phyloP scores from a whole-genome alignment of 768 basidiomycete species.

The Psilocybe cubensis region DNA sequence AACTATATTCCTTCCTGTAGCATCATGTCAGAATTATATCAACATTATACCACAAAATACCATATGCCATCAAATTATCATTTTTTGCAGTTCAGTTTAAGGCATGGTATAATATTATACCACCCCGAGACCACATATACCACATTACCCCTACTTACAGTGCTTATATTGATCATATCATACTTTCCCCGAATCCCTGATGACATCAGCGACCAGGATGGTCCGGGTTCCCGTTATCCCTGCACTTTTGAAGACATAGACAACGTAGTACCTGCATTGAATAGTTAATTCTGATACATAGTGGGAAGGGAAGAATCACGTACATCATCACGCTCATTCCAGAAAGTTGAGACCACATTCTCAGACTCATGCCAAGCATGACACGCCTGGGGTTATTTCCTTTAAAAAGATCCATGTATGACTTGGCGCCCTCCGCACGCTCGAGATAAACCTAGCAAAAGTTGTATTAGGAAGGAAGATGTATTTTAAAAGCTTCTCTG shows the following conservation, averaged over 20 bases:
- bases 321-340: slow-evolving; percentile 88
- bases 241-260: slow-evolving; percentile 78
- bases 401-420: slow-evolving; percentile 67
- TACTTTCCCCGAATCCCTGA: too few species aligned
- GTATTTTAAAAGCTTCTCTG: not conserved
- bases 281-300: not conserved
- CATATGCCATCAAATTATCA: too few species aligned
- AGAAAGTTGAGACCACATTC: slow-evolving; percentile 80
- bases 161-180: too few species aligned
- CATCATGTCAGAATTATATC: too few species aligned
- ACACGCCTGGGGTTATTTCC: slow-evolving; percentile 73
- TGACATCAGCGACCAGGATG: slow-evolving; percentile 72
- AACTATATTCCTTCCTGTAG: too few species aligned
- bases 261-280: slow-evolving; percentile 54
- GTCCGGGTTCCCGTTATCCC: slow-evolving; percentile 76
- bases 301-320: not conserved
- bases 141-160: too few species aligned
- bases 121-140: too few species aligned
- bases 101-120: too few species aligned
- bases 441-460: slow-evolving; percentile 51
- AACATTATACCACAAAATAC: too few species aligned
- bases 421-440: slow-evolving; percentile 73
- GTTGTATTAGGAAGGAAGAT: too few species aligned
- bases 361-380: slow-evolving; percentile 67
- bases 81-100: too few species aligned